Percentiles rank a stretch among this genome's conserved stretches.
phyloP scores from a whole-genome alignment of 345 rosid genomes.

The Hibiscus trionum region DNA sequence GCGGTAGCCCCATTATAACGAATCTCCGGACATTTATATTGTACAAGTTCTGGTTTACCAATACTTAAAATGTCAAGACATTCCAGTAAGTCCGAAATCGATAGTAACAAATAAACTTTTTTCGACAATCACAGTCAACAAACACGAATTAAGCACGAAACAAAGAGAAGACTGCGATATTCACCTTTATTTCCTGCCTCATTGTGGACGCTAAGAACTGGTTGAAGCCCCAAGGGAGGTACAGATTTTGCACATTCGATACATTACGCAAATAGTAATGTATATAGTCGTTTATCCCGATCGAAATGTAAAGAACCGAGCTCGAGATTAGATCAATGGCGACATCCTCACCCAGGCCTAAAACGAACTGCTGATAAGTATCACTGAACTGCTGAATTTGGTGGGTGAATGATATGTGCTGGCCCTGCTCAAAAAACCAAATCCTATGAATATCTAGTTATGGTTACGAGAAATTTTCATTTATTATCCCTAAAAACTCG shows the following conservation, averaged over 20 bases:
- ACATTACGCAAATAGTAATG: constrained; percentile 76
- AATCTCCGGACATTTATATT: constrained; percentile 49
- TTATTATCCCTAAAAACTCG: too few species aligned
- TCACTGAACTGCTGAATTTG: constrained; percentile 84
- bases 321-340: constrained; percentile 44
- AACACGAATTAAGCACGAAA: not conserved
- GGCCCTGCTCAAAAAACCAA: constrained; percentile 40
- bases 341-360: constrained; percentile 53
- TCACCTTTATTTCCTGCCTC: constrained; percentile 66
- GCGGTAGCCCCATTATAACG: constrained; percentile 82
- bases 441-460: not conserved
- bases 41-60: constrained; percentile 55
- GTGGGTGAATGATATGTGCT: constrained; percentile 69
- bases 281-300: constrained; percentile 84
- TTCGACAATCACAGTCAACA: too few species aligned
- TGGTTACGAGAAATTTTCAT: too few species aligned
- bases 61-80: not conserved
- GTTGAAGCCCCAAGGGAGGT: constrained; percentile 82
- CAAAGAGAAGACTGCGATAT: not conserved
- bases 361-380: constrained; percentile 64
- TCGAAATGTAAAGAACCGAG: constrained; percentile 66
- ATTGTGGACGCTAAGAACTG: constrained; percentile 60
- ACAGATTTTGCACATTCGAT: constrained; percentile 61
- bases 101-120: not conserved
- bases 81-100: not conserved